phyloP scores from a whole-genome alignment of 495 filamentous ascomycete species.

The Parmelia sp. region DNA sequence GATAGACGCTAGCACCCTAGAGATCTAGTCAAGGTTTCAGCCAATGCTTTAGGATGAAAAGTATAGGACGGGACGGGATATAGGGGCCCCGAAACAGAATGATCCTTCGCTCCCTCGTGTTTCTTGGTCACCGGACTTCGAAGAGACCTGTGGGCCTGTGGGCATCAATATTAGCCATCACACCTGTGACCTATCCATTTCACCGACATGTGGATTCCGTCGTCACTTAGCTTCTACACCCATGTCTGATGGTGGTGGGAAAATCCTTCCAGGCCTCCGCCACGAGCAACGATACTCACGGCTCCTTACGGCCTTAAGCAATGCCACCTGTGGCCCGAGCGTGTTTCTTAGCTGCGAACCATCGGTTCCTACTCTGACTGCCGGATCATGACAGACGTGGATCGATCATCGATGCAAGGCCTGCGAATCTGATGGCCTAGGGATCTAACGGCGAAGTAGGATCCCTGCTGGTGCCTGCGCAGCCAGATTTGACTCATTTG shows the following conservation, averaged over 20 bases:
- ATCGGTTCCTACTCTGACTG: neutral
- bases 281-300: neutral
- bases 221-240: neutral
- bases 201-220: neutral
- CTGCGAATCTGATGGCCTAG: neutral
- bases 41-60: neutral
- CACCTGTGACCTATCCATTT: neutral
- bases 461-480: constrained; percentile 3
- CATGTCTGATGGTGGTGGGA: neutral
- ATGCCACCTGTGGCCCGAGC: neutral
- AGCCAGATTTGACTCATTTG: neutral
- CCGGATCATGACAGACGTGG: neutral
- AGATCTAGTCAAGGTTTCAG: neutral
- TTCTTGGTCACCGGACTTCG: neutral
- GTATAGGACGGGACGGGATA: neutral
- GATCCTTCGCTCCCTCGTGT: neutral
- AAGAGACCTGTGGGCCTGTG: neutral
- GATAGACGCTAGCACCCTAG: neutral
- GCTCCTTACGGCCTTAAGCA: neutral
- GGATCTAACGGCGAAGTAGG: neutral
- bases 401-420: neutral
- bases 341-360: neutral
- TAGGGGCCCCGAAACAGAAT: neutral
- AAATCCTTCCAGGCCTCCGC: neutral
- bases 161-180: neutral